Percentiles rank a stretch among this genome's conserved stretches.
phyloP scores from a whole-genome alignment of 202 grass and related monocot genomes.

The Miscanthus sacchariflorus region DNA sequence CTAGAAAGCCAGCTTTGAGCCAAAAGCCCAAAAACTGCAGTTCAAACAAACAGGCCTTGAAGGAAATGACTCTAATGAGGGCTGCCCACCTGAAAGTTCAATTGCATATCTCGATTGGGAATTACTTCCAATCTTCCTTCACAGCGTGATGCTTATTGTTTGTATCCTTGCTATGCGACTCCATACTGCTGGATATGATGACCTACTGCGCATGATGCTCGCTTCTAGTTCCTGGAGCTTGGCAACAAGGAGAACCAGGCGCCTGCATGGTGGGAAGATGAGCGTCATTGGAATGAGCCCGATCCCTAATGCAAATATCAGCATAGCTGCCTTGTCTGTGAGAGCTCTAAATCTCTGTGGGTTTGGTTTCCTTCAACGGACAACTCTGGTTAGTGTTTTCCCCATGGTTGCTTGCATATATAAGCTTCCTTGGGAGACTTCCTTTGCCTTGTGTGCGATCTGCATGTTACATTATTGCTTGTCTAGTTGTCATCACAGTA shows the following conservation, averaged over 20 bases:
- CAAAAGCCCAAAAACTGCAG: not conserved
- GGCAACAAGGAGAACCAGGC: constrained; percentile 58
- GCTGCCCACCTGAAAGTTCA: constrained; percentile 31
- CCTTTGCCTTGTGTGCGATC: constrained; percentile 20
- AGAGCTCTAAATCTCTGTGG: constrained; percentile 30
- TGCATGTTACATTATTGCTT: constrained; percentile 46
- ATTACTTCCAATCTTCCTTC: constrained; percentile 32
- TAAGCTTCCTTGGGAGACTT: constrained; percentile 41
- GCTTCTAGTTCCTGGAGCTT: constrained; percentile 59
- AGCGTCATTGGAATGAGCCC: constrained; percentile 72
- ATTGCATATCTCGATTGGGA: constrained; percentile 20
- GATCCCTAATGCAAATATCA: constrained; percentile 62
- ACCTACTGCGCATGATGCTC: constrained; percentile 52
- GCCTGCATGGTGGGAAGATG: constrained; percentile 67
- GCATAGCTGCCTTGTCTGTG: constrained; percentile 48
- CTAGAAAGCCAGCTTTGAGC: not conserved
- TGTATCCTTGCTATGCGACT: constrained; percentile 71
- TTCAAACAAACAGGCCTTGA: not conserved
- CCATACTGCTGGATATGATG: constrained; percentile 51
- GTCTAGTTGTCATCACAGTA: constrained; percentile 17
- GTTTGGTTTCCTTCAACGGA: constrained; percentile 37
- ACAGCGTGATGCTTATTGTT: constrained; percentile 57
- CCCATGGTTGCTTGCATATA: constrained; percentile 54
- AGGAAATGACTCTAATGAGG: constrained; percentile 34
- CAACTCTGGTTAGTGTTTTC: constrained; percentile 28